Base-by-base conservation (phyloP, 495 filamentous ascomycete genomes). In the Glutinoglossum americanum region DNA sequence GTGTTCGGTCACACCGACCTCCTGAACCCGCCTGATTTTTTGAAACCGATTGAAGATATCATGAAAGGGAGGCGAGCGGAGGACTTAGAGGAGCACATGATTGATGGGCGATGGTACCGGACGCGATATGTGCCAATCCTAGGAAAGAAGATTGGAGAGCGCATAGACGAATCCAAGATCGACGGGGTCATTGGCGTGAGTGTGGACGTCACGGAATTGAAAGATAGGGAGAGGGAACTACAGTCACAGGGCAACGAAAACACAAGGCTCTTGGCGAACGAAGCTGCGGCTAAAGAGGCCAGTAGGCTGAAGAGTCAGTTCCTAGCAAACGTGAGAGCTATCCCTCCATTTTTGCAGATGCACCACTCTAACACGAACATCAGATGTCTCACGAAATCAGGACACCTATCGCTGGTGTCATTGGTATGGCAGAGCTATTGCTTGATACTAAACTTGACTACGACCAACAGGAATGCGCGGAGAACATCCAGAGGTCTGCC, bases 251-350 rank as follows among this genome's bases (percentile, higher is more conserved):
- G 76, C 33, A 71, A 71, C 60, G 82, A 85, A 57, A 87, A 84
- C 61, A 64, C 72, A 3, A 72, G 76, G 39, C 67, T 85, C 3
- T 62, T 78, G 51, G 80, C 81, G 7, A 82, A 85, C 56, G 51
- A 90, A 88, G 61, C 85, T 93, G 60, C 85, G 85, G 64, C 74
- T 93, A 13, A 89, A 66, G 89, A 95, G 68, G 88, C 87, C 11
- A 87, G 87, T 35, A 85, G 83, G 66, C 87, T 87, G 17, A 95
- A 94, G 68, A 84, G 81, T 9, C 89, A 94, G 53, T 95, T 95
- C 74, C 74, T 95, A 26, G 89, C 89, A 17, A 95, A 94, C 63
- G 87, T 94, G 27, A 26, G 27, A 33, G 30, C 30, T 33, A 45
- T 32, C 21, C 45, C n/a, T n/a, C n/a, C n/a, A n/a, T n/a, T n/a